Percentiles rank a stretch among this genome's conserved stretches.
phyloP scores from a whole-genome alignment of 768 basidiomycete genomes.

The Auriscalpium orientale region DNA sequence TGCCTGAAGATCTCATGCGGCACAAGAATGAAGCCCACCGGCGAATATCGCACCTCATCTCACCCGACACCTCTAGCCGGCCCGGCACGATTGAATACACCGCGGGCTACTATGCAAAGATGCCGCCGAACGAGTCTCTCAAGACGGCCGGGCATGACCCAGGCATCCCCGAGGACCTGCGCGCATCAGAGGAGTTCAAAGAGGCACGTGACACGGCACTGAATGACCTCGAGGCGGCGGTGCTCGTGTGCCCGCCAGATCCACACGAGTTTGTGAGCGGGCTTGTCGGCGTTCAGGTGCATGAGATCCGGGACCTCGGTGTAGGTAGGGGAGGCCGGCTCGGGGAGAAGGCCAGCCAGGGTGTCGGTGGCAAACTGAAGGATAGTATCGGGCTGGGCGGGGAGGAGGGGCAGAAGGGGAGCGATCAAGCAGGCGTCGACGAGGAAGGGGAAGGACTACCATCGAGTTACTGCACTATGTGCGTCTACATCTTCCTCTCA shows the following conservation, averaged over 20 bases:
- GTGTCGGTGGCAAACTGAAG: slow-evolving; percentile 33
- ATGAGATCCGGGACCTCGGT: slow-evolving; percentile 58
- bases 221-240: slow-evolving; percentile 36
- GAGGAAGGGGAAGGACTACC: slow-evolving; percentile 58
- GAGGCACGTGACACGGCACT: slow-evolving; percentile 40
- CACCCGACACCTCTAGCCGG: slow-evolving; percentile 22
- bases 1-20: slow-evolving; percentile 18
- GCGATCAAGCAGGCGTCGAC: slow-evolving; percentile 44
- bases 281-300: slow-evolving; percentile 55
- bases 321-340: neutral
- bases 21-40: slow-evolving; percentile 20
- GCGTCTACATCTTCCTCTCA: slow-evolving; percentile 2
- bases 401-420: slow-evolving; percentile 49
- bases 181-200: slow-evolving; percentile 39
- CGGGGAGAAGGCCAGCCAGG: neutral
- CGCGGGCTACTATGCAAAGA: slow-evolving; percentile 46
- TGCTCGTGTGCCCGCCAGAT: slow-evolving; percentile 42
- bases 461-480: slow-evolving; percentile 52
- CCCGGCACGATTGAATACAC: slow-evolving; percentile 40
- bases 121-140: slow-evolving; percentile 18
- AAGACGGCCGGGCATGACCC: slow-evolving; percentile 26
- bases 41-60: slow-evolving; percentile 16
- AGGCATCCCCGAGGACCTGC: slow-evolving; percentile 30
- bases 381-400: slow-evolving; percentile 28
- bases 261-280: slow-evolving; percentile 53